Percentiles rank a stretch among this genome's conserved stretches.
These are phyloP conservation scores for Cercospora zeina DNA, from an alignment of 2,329 filamentous ascomycete genomes.

Conservation along the genomic window DNA sequence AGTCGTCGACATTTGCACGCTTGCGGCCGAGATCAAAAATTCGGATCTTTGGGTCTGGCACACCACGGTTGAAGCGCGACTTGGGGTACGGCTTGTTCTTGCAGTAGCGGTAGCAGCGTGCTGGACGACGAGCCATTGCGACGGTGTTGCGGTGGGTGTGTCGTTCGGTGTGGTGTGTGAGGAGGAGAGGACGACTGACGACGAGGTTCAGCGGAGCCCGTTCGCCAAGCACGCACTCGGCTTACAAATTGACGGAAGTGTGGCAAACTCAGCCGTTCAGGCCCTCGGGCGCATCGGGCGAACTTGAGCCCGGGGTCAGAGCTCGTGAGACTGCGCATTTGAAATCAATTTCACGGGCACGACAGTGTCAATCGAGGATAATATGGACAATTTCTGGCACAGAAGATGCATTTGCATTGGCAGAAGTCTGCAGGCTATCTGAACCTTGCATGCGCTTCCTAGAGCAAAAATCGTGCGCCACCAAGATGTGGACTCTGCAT, in stretches of 20 bases:
- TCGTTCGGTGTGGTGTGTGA: constrained; percentile 50
- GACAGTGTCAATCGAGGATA: not conserved
- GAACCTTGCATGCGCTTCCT: not conserved
- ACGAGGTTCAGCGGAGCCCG: constrained; percentile 22
- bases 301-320: not conserved
- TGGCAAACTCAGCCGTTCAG: constrained; percentile 9
- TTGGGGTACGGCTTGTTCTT: constrained; percentile 99
- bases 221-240: constrained; percentile 10
- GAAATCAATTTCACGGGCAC: not conserved
- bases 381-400: not conserved
- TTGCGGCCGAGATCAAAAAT: constrained; percentile 77
- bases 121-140: constrained; percentile 99
- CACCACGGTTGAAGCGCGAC: constrained; percentile 99
- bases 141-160: constrained; percentile 56
- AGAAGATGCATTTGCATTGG: constrained; percentile 1
- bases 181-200: constrained; percentile 27
- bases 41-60: constrained; percentile 64
- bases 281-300: not conserved
- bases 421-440: not conserved
- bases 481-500: not conserved
- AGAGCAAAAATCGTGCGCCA: not conserved
- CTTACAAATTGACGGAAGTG: constrained; percentile 7
- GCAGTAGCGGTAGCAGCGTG: constrained; percentile 98
- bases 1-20: constrained; percentile 98
- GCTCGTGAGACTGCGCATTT: not conserved